Conservation (phyloP, 345 rosid species). For the Brassica cretica region DNA sequence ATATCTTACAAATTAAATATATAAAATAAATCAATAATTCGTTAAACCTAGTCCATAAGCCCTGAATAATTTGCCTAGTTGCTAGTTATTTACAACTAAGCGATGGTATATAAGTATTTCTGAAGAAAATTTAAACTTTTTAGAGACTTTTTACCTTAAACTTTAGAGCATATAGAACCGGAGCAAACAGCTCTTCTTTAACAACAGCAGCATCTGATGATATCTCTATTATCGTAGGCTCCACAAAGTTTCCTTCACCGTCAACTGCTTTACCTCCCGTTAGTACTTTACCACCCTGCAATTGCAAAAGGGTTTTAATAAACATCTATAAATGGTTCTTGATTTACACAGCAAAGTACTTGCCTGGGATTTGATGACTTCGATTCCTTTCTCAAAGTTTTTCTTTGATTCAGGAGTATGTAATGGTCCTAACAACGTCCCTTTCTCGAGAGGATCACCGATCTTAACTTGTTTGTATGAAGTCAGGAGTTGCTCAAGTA, state of each 20-base stretch:
- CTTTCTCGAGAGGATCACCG: slow-evolving; percentile 87
- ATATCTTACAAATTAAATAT: too few species aligned
- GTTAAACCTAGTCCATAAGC: too few species aligned
- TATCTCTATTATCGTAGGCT: slow-evolving; percentile 92
- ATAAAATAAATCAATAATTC: too few species aligned
- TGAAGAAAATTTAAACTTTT: neutral
- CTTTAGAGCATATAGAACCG: slow-evolving; percentile 83
- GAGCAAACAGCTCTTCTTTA: slow-evolving; percentile 92
- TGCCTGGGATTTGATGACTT: slow-evolving; percentile 84
- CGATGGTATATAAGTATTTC: too few species aligned
- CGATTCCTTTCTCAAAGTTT: slow-evolving; percentile 79
- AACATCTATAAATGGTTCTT: neutral
- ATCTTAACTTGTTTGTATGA: slow-evolving; percentile 88
- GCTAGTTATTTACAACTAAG: too few species aligned
- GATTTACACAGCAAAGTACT: neutral
- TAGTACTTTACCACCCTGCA: slow-evolving; percentile 87
- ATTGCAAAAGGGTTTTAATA: neutral
- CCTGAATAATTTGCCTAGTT: too few species aligned
- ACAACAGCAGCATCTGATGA: slow-evolving; percentile 66
- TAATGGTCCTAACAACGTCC: slow-evolving; percentile 81
- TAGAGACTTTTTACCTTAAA: slow-evolving; percentile 57
- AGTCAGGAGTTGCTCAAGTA: slow-evolving; percentile 69
- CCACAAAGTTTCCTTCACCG: slow-evolving; percentile 86
- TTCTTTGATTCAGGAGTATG: slow-evolving; percentile 76
- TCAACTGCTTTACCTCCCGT: slow-evolving; percentile 72